A percentile compares a stretch with the other conserved stretches of the same genome.
Conservation (phyloP, 2,329 filamentous ascomycete genomes). For the Aspergillus thermomutatus region DNA sequence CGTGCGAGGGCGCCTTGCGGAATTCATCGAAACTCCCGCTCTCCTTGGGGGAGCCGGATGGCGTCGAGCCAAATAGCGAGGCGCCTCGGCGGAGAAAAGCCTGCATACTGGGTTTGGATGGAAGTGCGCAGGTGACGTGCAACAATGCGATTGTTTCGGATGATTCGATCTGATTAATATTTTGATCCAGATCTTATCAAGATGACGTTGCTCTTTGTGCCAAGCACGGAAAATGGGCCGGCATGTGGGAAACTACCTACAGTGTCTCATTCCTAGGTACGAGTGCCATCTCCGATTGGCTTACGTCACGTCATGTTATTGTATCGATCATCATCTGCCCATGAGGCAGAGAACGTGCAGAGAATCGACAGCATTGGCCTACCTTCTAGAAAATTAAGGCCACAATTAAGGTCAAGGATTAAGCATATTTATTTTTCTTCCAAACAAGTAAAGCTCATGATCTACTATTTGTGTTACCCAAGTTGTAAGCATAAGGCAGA, state of each 20-base stretch:
- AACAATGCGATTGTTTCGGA: not conserved
- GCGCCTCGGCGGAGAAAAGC: conserved; percentile 32
- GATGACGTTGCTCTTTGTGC: conserved; percentile 14
- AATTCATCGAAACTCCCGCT: conserved; percentile 37
- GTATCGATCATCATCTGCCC: too few relatives aligned
- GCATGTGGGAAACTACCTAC: conserved; percentile 4
- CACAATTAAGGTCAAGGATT: not conserved
- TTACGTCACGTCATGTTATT: too few relatives aligned
- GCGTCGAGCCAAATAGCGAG: conserved; percentile 29
- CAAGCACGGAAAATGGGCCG: conserved; percentile 17
- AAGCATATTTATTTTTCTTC: not conserved
- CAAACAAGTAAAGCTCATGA: not conserved
- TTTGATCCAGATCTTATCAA: conserved; percentile 31
- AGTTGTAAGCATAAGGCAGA: conserved; percentile 34
- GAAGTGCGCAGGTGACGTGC: not conserved
- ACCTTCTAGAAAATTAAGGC: not conserved
- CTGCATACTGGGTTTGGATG: conserved; percentile 25
- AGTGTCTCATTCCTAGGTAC: not conserved
- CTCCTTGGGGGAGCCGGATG: conserved; percentile 22
- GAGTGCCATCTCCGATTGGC: conserved; percentile 2
- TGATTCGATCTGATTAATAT: not conserved
- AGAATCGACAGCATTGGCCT: not conserved
- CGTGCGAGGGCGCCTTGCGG: conserved; percentile 44
- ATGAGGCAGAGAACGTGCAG: not conserved
- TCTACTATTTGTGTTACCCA: conserved; percentile 12